Base-by-base conservation (phyloP, 2,329 filamentous ascomycete genomes). In the Dryadomyces quercivorus region DNA sequence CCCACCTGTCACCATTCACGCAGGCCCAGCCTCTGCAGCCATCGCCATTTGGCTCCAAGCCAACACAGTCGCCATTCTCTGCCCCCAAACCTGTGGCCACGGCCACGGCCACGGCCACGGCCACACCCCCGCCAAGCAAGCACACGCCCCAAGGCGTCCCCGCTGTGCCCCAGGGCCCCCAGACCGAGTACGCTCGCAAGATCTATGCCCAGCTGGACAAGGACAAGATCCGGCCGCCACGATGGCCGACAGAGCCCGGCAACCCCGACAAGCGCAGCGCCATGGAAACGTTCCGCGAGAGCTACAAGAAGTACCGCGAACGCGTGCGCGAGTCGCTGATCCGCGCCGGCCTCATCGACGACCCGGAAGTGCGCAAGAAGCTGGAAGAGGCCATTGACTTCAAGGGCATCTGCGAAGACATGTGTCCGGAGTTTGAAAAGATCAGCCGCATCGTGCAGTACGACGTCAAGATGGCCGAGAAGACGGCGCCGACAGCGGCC, bases 341-440 rank as follows among this genome's bases (percentile, higher is more conserved):
- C 55, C 76, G 74, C 57, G 79, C 75, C 15, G 77, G 76, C 12
- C 68, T 84, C 8, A 80, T 85, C 55, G 82, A 85, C 64, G 80
- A 85, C 59, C 82, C 82, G 2, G 76, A 82, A 36, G 78, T 81
- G 61, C 76, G 77, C 54, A 81, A 82, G 62, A 75, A 73, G 18
- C 71, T 86, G 8, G 74, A 78, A 56, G 76, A 85, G 62, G 82
- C 82, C 7, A 79, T 85, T 50, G 75, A 78, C 45, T 86, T 86
- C 63, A 81, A 81, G 63, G 82, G 82, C 15, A 83, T 82, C 48
- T 85, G 81, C 61, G 79, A 85, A 61, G 78, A 83, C 26, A 85
- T 85, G 82, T 86, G 82, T 57, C 82, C 82, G 5, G 78, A 84
- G 58, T 84, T 78, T 64, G 82, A 86, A 63, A 78, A 78, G 63